phyloP scores from a whole-genome alignment of 192 early-diverging fungal genomes.

The Backusella psychrophila region DNA sequence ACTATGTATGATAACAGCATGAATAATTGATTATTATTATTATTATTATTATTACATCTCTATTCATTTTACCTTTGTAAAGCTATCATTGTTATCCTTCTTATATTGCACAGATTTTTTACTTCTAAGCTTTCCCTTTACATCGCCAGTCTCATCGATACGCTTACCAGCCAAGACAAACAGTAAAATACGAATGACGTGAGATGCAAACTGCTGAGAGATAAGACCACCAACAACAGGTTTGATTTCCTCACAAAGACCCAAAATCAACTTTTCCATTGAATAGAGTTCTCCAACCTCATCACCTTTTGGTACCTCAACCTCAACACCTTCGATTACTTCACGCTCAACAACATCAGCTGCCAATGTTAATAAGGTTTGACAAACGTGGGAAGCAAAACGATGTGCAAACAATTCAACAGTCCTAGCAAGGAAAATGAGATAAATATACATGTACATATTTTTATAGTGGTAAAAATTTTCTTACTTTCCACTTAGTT shows the following conservation, averaged over 20 bases:
- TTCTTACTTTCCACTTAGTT: constrained; percentile 52
- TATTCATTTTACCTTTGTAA: constrained; percentile 14
- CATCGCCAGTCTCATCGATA: constrained; percentile 47
- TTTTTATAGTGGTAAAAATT: not conserved
- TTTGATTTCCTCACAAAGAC: constrained; percentile 53
- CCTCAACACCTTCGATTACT: constrained; percentile 40
- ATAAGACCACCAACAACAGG: constrained; percentile 59
- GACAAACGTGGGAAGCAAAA: constrained; percentile 85
- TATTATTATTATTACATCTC: not conserved
- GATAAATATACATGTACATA: not conserved
- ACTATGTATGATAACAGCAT: not conserved
- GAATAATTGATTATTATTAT: too few species aligned
- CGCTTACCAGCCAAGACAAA: constrained; percentile 65
- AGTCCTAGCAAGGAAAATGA: constrained; percentile 21
- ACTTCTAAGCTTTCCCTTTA: constrained; percentile 59
- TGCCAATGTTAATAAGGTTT: constrained; percentile 73
- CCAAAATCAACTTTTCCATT: constrained; percentile 62
- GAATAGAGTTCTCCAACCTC: constrained; percentile 57
- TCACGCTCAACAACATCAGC: constrained; percentile 78
- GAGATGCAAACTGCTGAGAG: constrained; percentile 72
- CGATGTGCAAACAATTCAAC: constrained; percentile 75
- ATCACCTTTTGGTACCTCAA: constrained; percentile 27
- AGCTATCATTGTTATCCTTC: constrained; percentile 50
- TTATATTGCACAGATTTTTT: constrained; percentile 71
- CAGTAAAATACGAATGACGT: constrained; percentile 70